Conservation (phyloP, 2,329 filamentous ascomycete genomes). For the Cucurbitaria berberidis region DNA sequence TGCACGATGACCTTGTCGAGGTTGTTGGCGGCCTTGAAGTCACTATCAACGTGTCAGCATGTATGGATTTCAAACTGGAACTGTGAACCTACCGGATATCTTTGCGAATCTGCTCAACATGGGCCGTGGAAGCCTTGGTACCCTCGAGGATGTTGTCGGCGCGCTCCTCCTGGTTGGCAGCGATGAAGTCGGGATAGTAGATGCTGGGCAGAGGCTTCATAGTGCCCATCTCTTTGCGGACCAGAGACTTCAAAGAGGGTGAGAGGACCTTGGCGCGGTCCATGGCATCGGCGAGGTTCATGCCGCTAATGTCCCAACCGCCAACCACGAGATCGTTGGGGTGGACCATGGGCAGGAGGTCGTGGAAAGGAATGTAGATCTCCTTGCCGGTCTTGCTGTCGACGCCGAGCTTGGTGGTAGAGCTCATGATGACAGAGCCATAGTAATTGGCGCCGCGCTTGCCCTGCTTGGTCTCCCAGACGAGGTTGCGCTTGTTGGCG, state of each 20-base stretch:
- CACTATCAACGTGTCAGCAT: slow-evolving; percentile 49
- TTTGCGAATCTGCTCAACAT: slow-evolving; percentile 90
- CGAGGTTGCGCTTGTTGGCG: slow-evolving; percentile 84
- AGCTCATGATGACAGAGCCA: slow-evolving; percentile 95
- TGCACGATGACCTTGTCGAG: slow-evolving; percentile 96
- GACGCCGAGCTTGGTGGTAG: slow-evolving; percentile 93
- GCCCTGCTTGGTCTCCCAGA: slow-evolving; percentile 94
- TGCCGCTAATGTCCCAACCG: slow-evolving; percentile 94
- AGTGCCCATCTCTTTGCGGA: slow-evolving; percentile 89
- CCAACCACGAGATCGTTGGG: slow-evolving; percentile 94
- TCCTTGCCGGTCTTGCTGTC: slow-evolving; percentile 84
- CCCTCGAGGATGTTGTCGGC: slow-evolving; percentile 90
- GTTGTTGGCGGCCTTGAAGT: slow-evolving; percentile 84
- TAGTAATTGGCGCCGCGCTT: slow-evolving; percentile 92
- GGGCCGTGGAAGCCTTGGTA: slow-evolving; percentile 80
- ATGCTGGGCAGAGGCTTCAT: slow-evolving; percentile 92
- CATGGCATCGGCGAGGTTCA: slow-evolving; percentile 92
- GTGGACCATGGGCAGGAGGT: slow-evolving; percentile 94
- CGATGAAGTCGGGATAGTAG: slow-evolving; percentile 99
- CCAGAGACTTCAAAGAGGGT: slow-evolving; percentile 86
- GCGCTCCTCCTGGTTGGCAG: slow-evolving; percentile 95
- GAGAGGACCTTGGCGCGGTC: slow-evolving; percentile 94
- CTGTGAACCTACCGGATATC: slow-evolving; percentile 74
- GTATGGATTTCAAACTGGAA: slow-evolving; percentile 35
- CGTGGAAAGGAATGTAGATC: slow-evolving; percentile 94